Percentiles rank a stretch among this genome's conserved stretches.
phyloP scores from a whole-genome alignment of 345 rosid genomes.

The Rhizophora mangle region DNA sequence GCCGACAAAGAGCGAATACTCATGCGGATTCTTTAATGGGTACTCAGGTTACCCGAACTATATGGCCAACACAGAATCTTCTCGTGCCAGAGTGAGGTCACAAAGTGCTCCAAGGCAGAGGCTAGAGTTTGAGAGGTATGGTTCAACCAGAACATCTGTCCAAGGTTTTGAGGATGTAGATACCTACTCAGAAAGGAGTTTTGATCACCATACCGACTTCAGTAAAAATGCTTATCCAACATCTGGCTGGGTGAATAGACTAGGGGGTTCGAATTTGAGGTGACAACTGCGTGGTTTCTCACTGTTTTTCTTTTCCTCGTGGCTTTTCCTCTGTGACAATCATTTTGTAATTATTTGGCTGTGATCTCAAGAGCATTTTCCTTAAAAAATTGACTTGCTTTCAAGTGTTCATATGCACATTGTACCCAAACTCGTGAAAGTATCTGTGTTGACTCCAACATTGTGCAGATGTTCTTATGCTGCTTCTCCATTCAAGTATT shows the following conservation, averaged over 20 bases:
- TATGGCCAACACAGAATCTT: constrained; percentile 41
- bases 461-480: background rate
- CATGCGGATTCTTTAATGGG: constrained; percentile 30
- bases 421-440: background rate
- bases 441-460: too few relatives aligned
- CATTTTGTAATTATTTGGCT: constrained; percentile 33
- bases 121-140: constrained; percentile 51
- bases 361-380: constrained; percentile 1
- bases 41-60: constrained; percentile 30
- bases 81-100: constrained; percentile 55
- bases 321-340: constrained; percentile 15
- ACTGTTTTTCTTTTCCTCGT: background rate
- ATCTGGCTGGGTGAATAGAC: constrained; percentile 32
- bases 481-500: background rate
- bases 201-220: constrained; percentile 33
- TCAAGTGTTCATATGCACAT: background rate
- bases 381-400: background rate
- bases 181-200: constrained; percentile 41
- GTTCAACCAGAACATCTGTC: constrained; percentile 34
- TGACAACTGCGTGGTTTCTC: constrained; percentile 16
- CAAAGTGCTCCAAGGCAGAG: constrained; percentile 96
- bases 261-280: constrained; percentile 32
- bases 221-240: constrained; percentile 34
- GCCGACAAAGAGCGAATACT: constrained; percentile 29
- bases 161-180: constrained; percentile 47